Evolutionary conservation across 2,329 filamentous ascomycete species (phyloP).

Genomic region (Pseudocercospora crystallina): DNA sequence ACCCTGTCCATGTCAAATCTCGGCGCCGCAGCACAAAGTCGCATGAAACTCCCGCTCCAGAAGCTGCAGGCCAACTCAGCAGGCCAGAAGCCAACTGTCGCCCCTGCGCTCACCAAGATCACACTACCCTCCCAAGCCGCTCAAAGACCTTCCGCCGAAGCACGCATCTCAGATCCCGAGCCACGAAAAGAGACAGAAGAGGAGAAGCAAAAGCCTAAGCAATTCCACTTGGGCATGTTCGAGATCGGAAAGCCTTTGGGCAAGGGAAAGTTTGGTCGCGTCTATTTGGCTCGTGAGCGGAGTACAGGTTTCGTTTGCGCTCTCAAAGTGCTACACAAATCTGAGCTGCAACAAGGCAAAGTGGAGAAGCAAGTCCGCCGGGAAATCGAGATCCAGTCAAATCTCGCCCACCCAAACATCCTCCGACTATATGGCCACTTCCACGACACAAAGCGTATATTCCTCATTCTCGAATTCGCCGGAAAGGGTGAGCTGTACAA

Average conservation of each 20-base stretch:
- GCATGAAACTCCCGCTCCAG: constrained; percentile 71
- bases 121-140: constrained; percentile 67
- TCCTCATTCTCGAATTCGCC: constrained; percentile 83
- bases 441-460: constrained; percentile 84
- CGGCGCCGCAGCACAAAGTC: constrained; percentile 50
- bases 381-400: constrained; percentile 87
- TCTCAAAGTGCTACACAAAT: constrained; percentile 83
- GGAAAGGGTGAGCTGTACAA: constrained; percentile 87
- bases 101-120: constrained; percentile 59
- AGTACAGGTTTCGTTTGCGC: constrained; percentile 80
- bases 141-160: constrained; percentile 43
- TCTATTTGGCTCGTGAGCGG: constrained; percentile 80
- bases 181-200: constrained; percentile 24
- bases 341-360: constrained; percentile 73
- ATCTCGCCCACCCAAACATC: constrained; percentile 82
- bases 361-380: constrained; percentile 85
- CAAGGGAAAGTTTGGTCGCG: constrained; percentile 84
- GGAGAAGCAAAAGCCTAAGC: constrained; percentile 41
- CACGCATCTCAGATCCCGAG: constrained; percentile 28
- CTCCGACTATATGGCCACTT: constrained; percentile 83
- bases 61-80: constrained; percentile 78
- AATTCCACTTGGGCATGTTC: constrained; percentile 91
- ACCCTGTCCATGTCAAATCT: constrained; percentile 51
- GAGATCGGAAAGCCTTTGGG: constrained; percentile 84
- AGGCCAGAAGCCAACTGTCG: constrained; percentile 38